phyloP scores from a whole-genome alignment of 257 asterid genomes.

The Euphrasia confusa region DNA sequence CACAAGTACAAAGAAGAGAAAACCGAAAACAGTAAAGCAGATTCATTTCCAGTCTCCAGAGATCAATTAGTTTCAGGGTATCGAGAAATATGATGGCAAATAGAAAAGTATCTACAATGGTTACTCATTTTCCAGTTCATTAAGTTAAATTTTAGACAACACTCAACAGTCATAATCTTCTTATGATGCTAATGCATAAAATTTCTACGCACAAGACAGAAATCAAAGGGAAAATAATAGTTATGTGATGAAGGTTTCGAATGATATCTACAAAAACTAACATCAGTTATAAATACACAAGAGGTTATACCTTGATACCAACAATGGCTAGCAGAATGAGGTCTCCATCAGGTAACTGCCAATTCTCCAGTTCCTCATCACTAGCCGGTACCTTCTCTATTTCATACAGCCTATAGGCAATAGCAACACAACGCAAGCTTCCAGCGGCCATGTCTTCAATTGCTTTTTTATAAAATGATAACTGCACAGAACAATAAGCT shows the following conservation, averaged over 20 bases:
- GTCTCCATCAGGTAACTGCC: constrained; percentile 83
- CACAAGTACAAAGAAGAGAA: not conserved
- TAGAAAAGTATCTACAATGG: not conserved
- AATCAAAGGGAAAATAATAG: not conserved
- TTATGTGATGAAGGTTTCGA: not conserved
- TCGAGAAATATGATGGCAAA: not conserved
- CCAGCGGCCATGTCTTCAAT: constrained; percentile 81
- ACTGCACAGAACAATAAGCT: constrained; percentile 35
- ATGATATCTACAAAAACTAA: not conserved
- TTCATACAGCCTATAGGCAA: constrained; percentile 54
- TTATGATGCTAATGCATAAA: not conserved
- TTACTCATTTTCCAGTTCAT: not conserved
- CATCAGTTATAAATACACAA: constrained; percentile 9
- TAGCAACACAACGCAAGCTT: constrained; percentile 91
- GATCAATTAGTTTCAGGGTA: constrained; percentile 5
- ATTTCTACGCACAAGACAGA: not conserved
- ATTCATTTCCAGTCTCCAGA: not conserved
- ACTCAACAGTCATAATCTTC: constrained; percentile 2
- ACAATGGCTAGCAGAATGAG: constrained; percentile 83
- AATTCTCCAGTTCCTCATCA: constrained; percentile 63
- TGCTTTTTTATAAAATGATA: constrained; percentile 44
- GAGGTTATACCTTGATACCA: constrained; percentile 75
- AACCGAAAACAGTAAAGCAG: not conserved
- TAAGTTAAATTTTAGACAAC: not conserved
- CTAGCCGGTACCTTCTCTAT: constrained; percentile 51